Percentiles rank a stretch among this genome's conserved stretches.
Evolutionary conservation across 2,329 filamentous ascomycete species (phyloP).

Genomic region (Tolypocladium amazonense): DNA sequence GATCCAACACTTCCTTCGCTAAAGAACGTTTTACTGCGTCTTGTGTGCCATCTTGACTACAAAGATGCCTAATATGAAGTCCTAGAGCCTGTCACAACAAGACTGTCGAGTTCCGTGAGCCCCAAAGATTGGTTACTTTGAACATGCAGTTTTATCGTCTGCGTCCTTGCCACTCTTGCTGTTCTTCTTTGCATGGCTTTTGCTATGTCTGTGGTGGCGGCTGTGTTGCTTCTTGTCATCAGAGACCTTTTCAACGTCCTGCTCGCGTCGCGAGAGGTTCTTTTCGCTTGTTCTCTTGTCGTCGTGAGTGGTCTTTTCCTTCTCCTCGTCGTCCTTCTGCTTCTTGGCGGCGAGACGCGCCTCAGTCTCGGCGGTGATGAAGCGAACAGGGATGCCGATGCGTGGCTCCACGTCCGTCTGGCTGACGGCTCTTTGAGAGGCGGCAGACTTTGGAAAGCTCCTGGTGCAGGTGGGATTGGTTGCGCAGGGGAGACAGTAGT

Average conservation of each 20-base stretch:
- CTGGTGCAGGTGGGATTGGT: constrained; percentile 12
- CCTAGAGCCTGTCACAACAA: background rate
- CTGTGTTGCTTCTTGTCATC: background rate
- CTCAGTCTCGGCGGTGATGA: background rate
- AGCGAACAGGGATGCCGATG: background rate
- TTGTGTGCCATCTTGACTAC: background rate
- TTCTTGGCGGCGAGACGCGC: background rate
- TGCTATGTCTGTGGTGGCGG: background rate
- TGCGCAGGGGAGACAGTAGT: constrained; percentile 18
- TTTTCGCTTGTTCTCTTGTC: background rate
- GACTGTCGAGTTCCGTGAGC: background rate
- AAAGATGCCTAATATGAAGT: background rate
- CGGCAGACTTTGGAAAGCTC: background rate
- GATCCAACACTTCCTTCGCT: background rate
- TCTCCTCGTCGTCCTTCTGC: background rate
- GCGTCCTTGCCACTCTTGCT: background rate
- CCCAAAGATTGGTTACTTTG: background rate
- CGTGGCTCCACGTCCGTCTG: background rate
- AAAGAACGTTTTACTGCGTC: background rate
- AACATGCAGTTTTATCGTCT: background rate
- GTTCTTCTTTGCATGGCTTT: background rate
- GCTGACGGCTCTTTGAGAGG: background rate
- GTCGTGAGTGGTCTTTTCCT: background rate
- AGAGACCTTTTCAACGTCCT: background rate
- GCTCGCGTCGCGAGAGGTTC: background rate